phyloP scores from a whole-genome alignment of 2,329 filamentous ascomycete genomes.

The Trichoderma harzianum region DNA sequence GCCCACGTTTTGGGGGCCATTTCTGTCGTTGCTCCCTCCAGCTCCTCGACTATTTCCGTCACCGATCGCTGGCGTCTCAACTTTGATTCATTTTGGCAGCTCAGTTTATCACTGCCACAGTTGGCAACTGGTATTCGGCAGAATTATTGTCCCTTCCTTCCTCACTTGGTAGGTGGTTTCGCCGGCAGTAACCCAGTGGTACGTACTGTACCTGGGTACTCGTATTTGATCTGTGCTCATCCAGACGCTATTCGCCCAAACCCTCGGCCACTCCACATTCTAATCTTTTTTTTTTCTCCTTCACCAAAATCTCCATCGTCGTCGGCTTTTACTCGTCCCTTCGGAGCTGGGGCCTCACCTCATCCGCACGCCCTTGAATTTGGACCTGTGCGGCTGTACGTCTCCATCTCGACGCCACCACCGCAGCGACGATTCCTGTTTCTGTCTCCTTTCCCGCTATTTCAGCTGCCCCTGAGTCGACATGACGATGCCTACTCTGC shows the following conservation, averaged over 20 bases:
- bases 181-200: neutral
- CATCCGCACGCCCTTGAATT: neutral
- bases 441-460: neutral
- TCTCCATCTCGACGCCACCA: neutral
- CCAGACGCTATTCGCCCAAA: neutral
- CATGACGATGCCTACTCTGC: neutral
- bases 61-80: neutral
- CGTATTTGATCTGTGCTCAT: neutral
- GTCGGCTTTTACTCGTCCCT: neutral
- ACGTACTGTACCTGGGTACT: neutral
- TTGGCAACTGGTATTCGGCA: neutral
- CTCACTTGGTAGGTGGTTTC: neutral
- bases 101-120: neutral
- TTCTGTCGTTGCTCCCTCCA: neutral
- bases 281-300: neutral
- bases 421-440: neutral
- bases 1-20: neutral
- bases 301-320: neutral
- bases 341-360: neutral
- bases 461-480: neutral
- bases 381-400: neutral
- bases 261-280: neutral
- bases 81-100: neutral
- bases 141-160: neutral
- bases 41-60: neutral